Conservation (phyloP, 1,284 basidiomycete genomes). For the Moesziomyces globuligerus region DNA sequence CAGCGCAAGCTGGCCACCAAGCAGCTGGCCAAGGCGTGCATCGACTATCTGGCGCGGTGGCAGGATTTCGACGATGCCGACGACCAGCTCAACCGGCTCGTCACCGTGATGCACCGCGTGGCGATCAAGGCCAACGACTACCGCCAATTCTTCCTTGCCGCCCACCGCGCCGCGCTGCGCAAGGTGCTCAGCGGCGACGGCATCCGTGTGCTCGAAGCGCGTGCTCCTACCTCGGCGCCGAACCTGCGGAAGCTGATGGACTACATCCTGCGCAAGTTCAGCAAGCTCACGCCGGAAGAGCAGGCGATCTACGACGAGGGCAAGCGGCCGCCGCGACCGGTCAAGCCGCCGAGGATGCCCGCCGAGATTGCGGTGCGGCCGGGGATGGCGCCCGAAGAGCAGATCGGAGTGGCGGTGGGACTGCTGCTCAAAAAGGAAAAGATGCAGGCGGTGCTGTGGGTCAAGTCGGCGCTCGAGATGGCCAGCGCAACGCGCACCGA, state of each 20-base stretch:
- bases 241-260: constrained; percentile 59
- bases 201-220: constrained; percentile 37
- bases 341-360: constrained; percentile 46
- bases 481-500: constrained; percentile 54
- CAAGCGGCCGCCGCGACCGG: constrained; percentile 47
- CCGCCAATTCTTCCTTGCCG: constrained; percentile 52
- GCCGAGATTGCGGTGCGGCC: constrained; percentile 57
- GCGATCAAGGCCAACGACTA: constrained; percentile 57
- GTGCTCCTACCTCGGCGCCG: constrained; percentile 24
- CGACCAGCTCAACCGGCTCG: constrained; percentile 57
- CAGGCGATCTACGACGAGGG: constrained; percentile 54
- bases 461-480: constrained; percentile 62
- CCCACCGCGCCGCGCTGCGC: constrained; percentile 39
- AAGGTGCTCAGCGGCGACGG: constrained; percentile 43
- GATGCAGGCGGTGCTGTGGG: constrained; percentile 60
- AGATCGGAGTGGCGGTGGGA: constrained; percentile 63
- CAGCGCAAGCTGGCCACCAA: constrained; percentile 59
- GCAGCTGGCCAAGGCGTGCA: constrained; percentile 56
- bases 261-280: constrained; percentile 56
- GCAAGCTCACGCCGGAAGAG: constrained; percentile 56
- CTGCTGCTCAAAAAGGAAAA: constrained; percentile 60
- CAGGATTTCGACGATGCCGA: constrained; percentile 48
- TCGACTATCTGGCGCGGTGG: constrained; percentile 60
- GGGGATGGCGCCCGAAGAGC: constrained; percentile 45
- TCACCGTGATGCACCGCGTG: constrained; percentile 60